Conservation (phyloP, 1,284 basidiomycete genomes). For the Cryptococcus amylolentus region DNA sequence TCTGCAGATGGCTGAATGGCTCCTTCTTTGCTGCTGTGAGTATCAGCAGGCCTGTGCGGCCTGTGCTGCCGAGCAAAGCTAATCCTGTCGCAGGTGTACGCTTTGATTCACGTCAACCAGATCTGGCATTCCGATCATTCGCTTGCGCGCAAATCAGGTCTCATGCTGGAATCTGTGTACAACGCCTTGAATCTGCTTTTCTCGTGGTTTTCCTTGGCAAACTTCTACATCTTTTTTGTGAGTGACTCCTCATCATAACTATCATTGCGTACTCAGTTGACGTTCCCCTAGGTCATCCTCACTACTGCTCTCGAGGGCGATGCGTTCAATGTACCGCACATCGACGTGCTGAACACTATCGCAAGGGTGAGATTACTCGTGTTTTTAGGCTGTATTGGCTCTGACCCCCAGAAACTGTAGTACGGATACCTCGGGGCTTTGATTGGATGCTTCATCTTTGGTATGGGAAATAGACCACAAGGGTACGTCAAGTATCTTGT, state of each 20-base stretch:
- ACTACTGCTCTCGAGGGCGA: slow-evolving; percentile 80
- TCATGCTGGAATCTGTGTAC: slow-evolving; percentile 81
- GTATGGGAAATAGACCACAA: slow-evolving; percentile 93
- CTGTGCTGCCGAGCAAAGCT: slow-evolving; percentile 20
- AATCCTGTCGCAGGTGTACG: slow-evolving; percentile 38
- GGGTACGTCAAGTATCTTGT: slow-evolving; percentile 54
- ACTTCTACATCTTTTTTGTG: slow-evolving; percentile 95
- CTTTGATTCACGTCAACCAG: slow-evolving; percentile 67
- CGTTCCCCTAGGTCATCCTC: slow-evolving; percentile 64
- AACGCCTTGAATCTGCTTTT: slow-evolving; percentile 84
- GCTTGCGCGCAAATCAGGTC: slow-evolving; percentile 64
- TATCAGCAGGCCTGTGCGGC: neutral
- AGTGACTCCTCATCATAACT: slow-evolving; percentile 36
- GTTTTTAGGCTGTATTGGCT: neutral
- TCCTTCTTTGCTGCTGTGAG: slow-evolving; percentile 83
- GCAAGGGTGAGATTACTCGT: slow-evolving; percentile 58
- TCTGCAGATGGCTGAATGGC: slow-evolving; percentile 56
- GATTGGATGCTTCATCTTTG: slow-evolving; percentile 85
- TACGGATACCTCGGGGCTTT: slow-evolving; percentile 81
- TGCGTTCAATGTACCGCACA: slow-evolving; percentile 64
- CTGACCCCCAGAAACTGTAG: slow-evolving; percentile 50
- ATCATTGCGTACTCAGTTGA: neutral
- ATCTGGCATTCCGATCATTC: slow-evolving; percentile 83
- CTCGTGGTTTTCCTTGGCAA: slow-evolving; percentile 86
- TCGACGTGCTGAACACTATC: slow-evolving; percentile 74